These are phyloP conservation scores for Myxozyma geophila DNA, from an alignment of 805 yeast genomes.

Conservation along the genomic window DNA sequence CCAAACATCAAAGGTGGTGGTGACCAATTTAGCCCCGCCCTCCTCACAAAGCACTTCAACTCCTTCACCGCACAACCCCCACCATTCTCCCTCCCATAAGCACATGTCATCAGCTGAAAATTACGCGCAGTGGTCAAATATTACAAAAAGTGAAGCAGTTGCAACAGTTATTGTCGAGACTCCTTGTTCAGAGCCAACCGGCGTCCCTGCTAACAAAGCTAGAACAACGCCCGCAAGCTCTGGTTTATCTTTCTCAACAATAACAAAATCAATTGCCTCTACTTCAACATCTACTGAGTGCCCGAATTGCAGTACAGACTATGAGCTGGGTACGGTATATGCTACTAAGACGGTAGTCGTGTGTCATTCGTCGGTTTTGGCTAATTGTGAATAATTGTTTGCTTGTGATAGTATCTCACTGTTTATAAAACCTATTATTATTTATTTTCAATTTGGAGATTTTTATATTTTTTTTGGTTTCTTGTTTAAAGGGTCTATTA, in stretches of 20 bases:
- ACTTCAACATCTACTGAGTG: background rate
- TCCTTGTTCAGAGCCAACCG: background rate
- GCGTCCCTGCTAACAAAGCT: background rate
- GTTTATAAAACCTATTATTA: background rate
- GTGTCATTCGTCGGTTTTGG: background rate
- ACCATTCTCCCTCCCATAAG: background rate
- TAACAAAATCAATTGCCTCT: background rate
- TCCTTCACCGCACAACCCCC: too few species aligned
- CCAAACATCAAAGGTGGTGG: too few species aligned
- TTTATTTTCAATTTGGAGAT: background rate
- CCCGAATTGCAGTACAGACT: background rate
- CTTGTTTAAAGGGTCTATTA: too few species aligned
- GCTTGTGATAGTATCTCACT: background rate
- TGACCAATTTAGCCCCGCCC: too few species aligned
- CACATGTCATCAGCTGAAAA: background rate
- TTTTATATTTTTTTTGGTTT: too few species aligned
- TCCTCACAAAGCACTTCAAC: too few species aligned
- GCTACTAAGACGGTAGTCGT: slow-evolving; percentile 1
- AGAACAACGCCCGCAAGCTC: too few species aligned
- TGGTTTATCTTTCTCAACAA: background rate
- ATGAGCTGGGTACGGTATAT: background rate
- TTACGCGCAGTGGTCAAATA: background rate
- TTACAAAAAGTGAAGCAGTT: background rate
- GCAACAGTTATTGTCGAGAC: background rate
- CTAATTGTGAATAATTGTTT: background rate